Conservation (phyloP, 2,329 filamentous ascomycete genomes). For the Cladophialophora carrionii region DNA sequence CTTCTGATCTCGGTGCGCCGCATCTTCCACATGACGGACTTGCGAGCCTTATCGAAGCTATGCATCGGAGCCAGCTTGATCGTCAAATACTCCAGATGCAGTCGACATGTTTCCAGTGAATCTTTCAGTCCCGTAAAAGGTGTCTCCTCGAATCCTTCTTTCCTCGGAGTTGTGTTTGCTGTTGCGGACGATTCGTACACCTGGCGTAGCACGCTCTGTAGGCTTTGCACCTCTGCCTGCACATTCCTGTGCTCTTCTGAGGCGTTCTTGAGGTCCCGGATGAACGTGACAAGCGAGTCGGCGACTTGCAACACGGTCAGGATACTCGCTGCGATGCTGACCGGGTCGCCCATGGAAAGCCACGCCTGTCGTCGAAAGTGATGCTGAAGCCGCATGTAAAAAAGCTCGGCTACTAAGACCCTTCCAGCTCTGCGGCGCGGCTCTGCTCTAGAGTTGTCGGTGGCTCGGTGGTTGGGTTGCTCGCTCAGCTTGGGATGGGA, state of each 20-base stretch:
- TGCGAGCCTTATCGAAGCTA: constrained; percentile 2
- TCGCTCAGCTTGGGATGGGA: neutral
- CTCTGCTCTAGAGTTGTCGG: neutral
- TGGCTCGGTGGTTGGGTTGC: neutral
- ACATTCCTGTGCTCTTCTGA: constrained; percentile 8
- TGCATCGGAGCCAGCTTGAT: neutral
- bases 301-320: constrained; percentile 10
- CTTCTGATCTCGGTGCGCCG: neutral
- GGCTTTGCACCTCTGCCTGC: neutral
- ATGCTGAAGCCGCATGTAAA: neutral
- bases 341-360: constrained; percentile 8
- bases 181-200: neutral
- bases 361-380: neutral
- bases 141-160: neutral
- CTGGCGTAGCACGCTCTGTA: constrained; percentile 3
- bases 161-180: neutral
- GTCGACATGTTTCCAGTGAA: neutral
- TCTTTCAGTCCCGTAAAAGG: neutral
- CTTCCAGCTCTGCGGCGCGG: neutral
- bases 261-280: constrained; percentile 9
- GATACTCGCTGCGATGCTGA: constrained; percentile 10
- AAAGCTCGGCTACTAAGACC: neutral
- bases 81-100: constrained; percentile 1
- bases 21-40: constrained; percentile 3
- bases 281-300: constrained; percentile 6